Percentiles rank a stretch among this genome's conserved stretches.
Conservation (phyloP, 2,329 filamentous ascomycete genomes). For the Pyrenophora seminiperda region DNA sequence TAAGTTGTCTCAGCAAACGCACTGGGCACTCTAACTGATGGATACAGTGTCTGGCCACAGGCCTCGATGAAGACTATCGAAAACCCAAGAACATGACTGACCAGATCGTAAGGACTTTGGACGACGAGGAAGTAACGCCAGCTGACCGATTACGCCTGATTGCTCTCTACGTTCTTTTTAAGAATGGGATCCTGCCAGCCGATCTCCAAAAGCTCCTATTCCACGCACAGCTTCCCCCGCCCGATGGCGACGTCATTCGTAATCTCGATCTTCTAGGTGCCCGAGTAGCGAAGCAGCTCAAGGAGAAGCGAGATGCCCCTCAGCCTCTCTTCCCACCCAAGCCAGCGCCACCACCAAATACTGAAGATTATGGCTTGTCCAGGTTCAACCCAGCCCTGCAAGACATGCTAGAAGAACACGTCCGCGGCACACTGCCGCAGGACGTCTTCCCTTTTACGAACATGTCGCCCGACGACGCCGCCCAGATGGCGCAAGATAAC, state of each 20-base stretch:
- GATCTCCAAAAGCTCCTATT: conserved; percentile 84
- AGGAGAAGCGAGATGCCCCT: conserved; percentile 71
- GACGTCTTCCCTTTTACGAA: conserved; percentile 56
- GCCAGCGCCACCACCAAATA: conserved; percentile 55
- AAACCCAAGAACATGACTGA: conserved; percentile 90
- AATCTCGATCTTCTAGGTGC: conserved; percentile 85
- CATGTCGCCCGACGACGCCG: conserved; percentile 65
- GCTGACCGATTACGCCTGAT: conserved; percentile 83
- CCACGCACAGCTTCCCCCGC: conserved; percentile 77
- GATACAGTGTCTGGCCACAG: conserved; percentile 75
- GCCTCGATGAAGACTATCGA: conserved; percentile 87
- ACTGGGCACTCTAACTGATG: conserved; percentile 1
- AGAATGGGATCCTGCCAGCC: conserved; percentile 80
- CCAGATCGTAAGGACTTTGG: conserved; percentile 82
- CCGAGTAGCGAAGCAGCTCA: conserved; percentile 71
- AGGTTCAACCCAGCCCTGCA: conserved; percentile 84
- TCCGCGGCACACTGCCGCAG: conserved; percentile 50
- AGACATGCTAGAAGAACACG: conserved; percentile 76
- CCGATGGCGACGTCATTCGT: conserved; percentile 72
- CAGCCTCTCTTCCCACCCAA: conserved; percentile 76
- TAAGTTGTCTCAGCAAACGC: conserved; percentile 29
- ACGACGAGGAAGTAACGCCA: conserved; percentile 75
- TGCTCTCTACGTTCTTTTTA: conserved; percentile 82
- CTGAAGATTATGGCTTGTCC: conserved; percentile 82
- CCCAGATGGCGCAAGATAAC: conserved; percentile 60